phyloP scores from a whole-genome alignment of 192 early-diverging fungal species.

The Coemansia sp. region DNA sequence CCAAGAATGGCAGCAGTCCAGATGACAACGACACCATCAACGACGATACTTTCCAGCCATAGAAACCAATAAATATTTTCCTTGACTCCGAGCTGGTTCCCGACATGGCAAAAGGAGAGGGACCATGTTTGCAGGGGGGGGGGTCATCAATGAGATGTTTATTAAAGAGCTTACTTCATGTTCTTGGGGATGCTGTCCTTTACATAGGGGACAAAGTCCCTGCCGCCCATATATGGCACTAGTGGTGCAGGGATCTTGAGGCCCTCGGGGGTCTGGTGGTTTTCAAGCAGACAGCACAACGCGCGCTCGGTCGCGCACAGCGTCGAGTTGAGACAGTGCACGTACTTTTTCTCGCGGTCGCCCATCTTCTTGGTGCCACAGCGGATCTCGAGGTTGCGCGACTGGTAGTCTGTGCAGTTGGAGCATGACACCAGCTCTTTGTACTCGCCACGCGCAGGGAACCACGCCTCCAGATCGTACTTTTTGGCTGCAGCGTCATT shows the following conservation, averaged over 20 bases:
- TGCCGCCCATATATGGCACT: constrained; percentile 90
- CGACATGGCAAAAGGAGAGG: not conserved
- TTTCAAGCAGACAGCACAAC: constrained; percentile 92
- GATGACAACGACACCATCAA: constrained; percentile 15
- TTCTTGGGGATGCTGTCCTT: constrained; percentile 39
- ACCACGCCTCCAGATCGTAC: constrained; percentile 99
- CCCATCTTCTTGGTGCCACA: constrained; percentile 96
- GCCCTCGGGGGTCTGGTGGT: constrained; percentile 90
- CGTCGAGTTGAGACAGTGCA: constrained; percentile 96
- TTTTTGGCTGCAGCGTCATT: constrained; percentile 99
- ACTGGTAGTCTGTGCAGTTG: constrained; percentile 99
- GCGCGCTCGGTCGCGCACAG: constrained; percentile 94
- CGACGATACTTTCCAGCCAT: constrained; percentile 9
- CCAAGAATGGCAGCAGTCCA: constrained; percentile 12
- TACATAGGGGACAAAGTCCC: constrained; percentile 82
- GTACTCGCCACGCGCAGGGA: constrained; percentile 97
- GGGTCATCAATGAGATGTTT: too few relatives aligned
- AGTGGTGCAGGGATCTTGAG: constrained; percentile 83
- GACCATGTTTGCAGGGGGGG: too few relatives aligned
- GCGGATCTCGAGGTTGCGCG: constrained; percentile 89
- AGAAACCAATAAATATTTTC: not conserved
- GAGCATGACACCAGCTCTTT: constrained; percentile 98
- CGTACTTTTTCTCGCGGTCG: constrained; percentile 91
- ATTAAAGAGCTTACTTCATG: constrained; percentile 22
- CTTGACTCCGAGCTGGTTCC: not conserved